Evolutionary conservation across 768 basidiomycete genomes (phyloP), one percentile per base, ranked within the genome.

Genomic region (Phaeotremella skinneri): DNA sequence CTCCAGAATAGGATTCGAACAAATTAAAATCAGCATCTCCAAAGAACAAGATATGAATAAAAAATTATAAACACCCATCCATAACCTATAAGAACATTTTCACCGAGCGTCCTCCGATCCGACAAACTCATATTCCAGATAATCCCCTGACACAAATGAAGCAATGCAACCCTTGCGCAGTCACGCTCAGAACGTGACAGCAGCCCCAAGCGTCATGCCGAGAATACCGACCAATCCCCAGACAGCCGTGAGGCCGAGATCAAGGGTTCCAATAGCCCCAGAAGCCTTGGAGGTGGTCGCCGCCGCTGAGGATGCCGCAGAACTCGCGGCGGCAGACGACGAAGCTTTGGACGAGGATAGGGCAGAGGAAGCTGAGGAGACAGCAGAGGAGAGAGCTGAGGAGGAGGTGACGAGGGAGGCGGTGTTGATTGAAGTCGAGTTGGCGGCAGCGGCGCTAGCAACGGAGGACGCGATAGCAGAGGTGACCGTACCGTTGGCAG

Each of bases 401-500:
- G 57, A 32, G 29, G 60, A 56, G 25, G 64, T 39, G 42, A 52
- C 50, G 37, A 60, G 27, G 42, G 56, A 52, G 16, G 52, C 41
- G n/a, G 57, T 32, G 65, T 59, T 51, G 59, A 65, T 49, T 16
- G 60, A 55, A 25, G 59, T 48, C 17, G 52, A 43, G 25, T 49
- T 55, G 27, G 51, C 58, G 11, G 61, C 56, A 7, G 55, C 58
- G 9, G 65, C 56, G 49, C 41, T 47, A 25, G 30, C 58, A 20
- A 57, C 13, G 11, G 61, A 49, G 23, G 32, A 20, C 16, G 67
- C 47, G 50, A 74, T 49, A 23, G 60, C 60, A 14, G 57, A 63
- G 21, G 68, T 64, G 26, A 69, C 61, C n/a, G 66, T 50, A 25
- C 69, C 70, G 34, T 59, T 56, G 31, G 65, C 56, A 47, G 55